Evolutionary conservation across 805 yeast species (phyloP), one percentile per base, ranked within the genome.

Genomic region (Kregervanrija fluxuum): DNA sequence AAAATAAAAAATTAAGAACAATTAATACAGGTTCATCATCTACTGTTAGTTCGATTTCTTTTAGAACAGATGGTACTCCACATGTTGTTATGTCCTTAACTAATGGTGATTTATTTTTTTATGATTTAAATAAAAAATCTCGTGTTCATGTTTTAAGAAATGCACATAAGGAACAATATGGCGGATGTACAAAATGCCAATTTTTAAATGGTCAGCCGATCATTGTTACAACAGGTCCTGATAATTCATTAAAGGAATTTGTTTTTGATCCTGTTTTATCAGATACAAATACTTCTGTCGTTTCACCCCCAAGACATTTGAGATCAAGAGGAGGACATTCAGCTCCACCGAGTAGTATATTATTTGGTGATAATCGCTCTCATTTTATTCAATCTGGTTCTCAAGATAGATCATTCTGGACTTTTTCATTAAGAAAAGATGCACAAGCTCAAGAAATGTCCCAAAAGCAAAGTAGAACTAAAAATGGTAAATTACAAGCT

Each of bases 291-390:
- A 55, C 76, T 0, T 69, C 82, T 2, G 79, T 87, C 31, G 82
- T 85, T 5, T 78, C 89, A 11, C 95, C 96, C 1, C 98, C 99
- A 37, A 81, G 99, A 58, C 79, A 82, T 48, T 70, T 95, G 55
- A 79, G 99, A 61, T 85, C 95, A 1, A 77, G 99, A 60, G 98
- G 97, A 55, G 99, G 99, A n/a, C 99, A 93, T 62, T 79, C 95
- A 4, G 83, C 85, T 30, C 95, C 99, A 3, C 95, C 98, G 2
- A 72, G 83, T 0, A 60, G 77, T 5, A 78, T 93, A 35, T 68
- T 70, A 17, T 93, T 93, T 64, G 86, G 95, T 5, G 80, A 79
- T 41, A 79, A 79, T 39, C 71, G 68, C 46, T 80, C 95, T 2
- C 99, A 95, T 64, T 86, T 80, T 62, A 59, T 95, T 10, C 72